These are phyloP conservation scores for Lipomyces spencermartinsiae DNA, from an alignment of 805 yeast genomes.

Conservation along the genomic window DNA sequence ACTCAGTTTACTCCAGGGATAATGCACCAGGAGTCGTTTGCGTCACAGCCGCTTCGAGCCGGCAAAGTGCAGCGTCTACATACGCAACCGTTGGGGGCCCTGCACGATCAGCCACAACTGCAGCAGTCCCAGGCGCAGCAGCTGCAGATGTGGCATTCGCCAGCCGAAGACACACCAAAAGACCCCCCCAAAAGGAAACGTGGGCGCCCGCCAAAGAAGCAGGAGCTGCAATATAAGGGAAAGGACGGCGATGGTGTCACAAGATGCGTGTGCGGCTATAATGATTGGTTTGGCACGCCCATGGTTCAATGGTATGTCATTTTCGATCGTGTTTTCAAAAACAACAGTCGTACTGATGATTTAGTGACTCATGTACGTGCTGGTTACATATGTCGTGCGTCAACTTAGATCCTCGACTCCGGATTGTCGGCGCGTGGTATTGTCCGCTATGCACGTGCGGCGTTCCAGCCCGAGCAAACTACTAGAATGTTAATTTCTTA, in stretches of 20 bases:
- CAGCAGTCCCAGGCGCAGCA: conserved; percentile 17
- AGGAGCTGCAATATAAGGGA: background rate
- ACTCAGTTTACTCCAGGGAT: background rate
- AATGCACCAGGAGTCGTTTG: background rate
- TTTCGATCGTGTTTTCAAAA: background rate
- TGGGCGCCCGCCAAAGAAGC: conserved; percentile 27
- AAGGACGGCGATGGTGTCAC: conserved; percentile 16
- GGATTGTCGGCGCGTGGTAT: conserved; percentile 22
- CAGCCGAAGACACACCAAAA: background rate
- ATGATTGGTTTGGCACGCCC: conserved; percentile 33
- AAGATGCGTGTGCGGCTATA: conserved; percentile 29
- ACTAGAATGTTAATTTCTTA: too few species aligned
- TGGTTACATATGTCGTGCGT: conserved; percentile 34
- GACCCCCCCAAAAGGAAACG: conserved; percentile 25
- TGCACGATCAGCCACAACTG: conserved; percentile 8
- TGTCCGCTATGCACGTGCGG: conserved; percentile 31
- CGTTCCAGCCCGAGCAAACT: background rate
- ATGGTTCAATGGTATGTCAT: conserved; percentile 34
- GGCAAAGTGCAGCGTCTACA: background rate
- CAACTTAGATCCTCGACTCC: conserved; percentile 15
- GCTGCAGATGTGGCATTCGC: conserved; percentile 4
- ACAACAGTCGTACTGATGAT: background rate
- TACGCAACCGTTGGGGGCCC: background rate
- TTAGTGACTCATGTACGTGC: conserved; percentile 27
- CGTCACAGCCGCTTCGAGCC: background rate